These are phyloP conservation scores for Gyromitra esculenta DNA, from an alignment of 2,329 filamentous ascomycete species.

Conservation along the genomic window DNA sequence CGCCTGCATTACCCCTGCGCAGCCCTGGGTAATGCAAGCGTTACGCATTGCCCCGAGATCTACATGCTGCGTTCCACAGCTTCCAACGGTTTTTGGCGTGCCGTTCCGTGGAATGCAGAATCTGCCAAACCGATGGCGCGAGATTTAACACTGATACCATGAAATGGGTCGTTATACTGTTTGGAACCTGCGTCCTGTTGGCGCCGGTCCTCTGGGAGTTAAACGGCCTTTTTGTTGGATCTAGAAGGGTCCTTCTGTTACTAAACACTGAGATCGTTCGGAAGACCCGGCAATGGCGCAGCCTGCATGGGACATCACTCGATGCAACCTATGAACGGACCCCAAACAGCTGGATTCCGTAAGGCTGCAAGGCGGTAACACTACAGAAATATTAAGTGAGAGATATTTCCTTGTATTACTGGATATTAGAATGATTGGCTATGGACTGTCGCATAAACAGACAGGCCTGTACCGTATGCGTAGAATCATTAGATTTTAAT, in stretches of 20 bases:
- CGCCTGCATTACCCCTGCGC: neutral
- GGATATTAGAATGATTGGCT: neutral
- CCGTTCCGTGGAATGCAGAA: neutral
- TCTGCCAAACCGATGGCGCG: neutral
- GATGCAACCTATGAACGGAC: neutral
- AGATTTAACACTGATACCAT: no score
- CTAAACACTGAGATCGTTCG: neutral
- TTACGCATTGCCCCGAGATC: slow-evolving; percentile 1
- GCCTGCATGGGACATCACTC: slow-evolving; percentile 33
- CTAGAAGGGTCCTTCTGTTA: neutral
- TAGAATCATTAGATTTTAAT: neutral
- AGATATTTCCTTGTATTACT: neutral
- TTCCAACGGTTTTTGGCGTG: neutral
- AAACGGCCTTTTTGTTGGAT: neutral
- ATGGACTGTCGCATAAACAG: neutral
- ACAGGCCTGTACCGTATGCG: neutral
- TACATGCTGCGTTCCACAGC: neutral
- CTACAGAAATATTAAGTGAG: neutral
- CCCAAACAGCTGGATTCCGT: neutral
- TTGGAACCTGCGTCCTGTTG: neutral
- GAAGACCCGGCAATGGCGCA: neutral
- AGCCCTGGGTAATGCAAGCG: neutral
- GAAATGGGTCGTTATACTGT: neutral
- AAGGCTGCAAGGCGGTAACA: neutral
- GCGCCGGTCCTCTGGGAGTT: neutral